Percentiles rank a stretch among this genome's conserved stretches.
phyloP scores from a whole-genome alignment of 257 asterid genomes.

The Cinchona pubescens region DNA sequence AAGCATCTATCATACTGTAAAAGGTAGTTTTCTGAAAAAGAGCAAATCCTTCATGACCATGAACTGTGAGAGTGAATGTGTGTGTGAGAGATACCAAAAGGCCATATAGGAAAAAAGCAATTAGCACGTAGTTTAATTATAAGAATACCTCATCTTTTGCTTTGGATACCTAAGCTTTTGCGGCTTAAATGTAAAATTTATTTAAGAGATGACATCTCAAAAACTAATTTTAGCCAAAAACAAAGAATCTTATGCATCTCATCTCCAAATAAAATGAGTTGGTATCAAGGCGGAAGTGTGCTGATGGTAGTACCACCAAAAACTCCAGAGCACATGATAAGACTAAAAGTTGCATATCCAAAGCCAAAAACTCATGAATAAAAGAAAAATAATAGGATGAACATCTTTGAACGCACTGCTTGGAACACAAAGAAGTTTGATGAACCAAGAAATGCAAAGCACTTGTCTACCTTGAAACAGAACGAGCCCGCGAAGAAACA shows the following conservation, averaged over 20 bases:
- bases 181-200: too few species aligned
- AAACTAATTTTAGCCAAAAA: not conserved
- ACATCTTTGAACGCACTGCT: not conserved
- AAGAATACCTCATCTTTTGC: not conserved
- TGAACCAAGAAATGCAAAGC: not conserved
- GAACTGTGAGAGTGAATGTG: too few species aligned
- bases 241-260: not conserved
- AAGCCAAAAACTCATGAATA: not conserved
- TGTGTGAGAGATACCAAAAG: not conserved
- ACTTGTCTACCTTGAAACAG: slow-evolving; percentile 47
- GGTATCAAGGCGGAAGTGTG: not conserved
- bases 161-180: not conserved
- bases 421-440: not conserved
- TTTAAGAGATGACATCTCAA: not conserved
- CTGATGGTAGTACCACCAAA: not conserved
- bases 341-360: not conserved
- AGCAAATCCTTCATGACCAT: not conserved
- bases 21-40: not conserved
- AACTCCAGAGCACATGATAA: not conserved
- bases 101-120: not conserved
- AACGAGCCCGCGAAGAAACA: slow-evolving; percentile 38
- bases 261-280: not conserved
- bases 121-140: not conserved
- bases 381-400: not conserved
- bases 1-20: too few species aligned